A percentile compares a stretch with the other conserved stretches of the same genome.
Conservation (phyloP, 495 filamentous ascomycete species). For the Bathelium albidoporum region DNA sequence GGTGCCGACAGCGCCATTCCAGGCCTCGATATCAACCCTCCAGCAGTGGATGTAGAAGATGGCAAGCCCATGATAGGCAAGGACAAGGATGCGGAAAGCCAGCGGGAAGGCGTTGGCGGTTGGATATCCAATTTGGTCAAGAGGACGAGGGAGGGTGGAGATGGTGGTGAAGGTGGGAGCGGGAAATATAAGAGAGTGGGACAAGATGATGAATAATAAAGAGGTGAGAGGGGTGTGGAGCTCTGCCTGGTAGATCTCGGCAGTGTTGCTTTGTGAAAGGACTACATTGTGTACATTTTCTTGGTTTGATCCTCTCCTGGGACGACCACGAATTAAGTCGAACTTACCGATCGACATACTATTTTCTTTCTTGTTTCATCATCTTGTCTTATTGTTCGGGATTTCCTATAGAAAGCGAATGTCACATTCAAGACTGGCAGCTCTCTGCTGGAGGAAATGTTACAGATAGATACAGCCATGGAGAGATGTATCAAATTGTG, state of each 20-base stretch:
- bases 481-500: neutral
- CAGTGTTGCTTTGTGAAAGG: neutral
- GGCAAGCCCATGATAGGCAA: constrained; percentile 37
- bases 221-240: neutral
- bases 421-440: neutral
- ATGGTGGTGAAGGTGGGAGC: constrained; percentile 34
- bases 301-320: neutral
- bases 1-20: constrained; percentile 55
- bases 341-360: neutral
- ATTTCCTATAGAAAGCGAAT: constrained; percentile 3
- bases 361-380: neutral
- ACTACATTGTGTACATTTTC: neutral
- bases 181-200: constrained; percentile 56
- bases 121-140: constrained; percentile 59
- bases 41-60: constrained; percentile 40
- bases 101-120: constrained; percentile 51
- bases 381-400: neutral
- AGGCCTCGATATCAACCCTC: constrained; percentile 62
- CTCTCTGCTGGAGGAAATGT: neutral
- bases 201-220: constrained; percentile 46
- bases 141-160: constrained; percentile 40
- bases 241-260: neutral
- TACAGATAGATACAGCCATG: neutral
- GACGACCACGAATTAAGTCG: neutral
- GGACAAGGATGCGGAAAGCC: constrained; percentile 22